phyloP scores from a whole-genome alignment of 805 yeast species.

The Starmerella sp. region DNA sequence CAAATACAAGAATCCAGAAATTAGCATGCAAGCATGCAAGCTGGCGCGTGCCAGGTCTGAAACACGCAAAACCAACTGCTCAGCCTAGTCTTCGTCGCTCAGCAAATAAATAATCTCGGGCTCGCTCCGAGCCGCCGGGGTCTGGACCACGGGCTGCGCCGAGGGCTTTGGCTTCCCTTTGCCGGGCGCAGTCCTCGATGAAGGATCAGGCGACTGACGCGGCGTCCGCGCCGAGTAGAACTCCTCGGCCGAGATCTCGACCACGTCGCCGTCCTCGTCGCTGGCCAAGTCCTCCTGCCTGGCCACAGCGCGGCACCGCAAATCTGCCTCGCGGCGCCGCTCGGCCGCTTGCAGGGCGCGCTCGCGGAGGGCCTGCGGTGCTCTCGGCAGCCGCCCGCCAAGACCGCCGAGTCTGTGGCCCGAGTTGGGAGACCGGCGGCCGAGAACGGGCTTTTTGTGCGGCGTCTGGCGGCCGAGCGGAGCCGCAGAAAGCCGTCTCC shows the following conservation, averaged over 20 bases:
- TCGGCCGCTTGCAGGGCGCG: conserved; percentile 53
- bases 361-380: conserved; percentile 31
- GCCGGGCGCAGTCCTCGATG: too few relatives aligned
- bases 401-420: conserved; percentile 32
- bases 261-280: conserved; percentile 1
- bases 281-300: background rate
- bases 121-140: background rate
- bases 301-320: conserved; percentile 15
- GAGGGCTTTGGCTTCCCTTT: too few relatives aligned
- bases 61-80: background rate
- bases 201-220: background rate
- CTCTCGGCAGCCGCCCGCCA: conserved; percentile 27
- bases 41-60: too few relatives aligned
- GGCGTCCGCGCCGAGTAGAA: background rate
- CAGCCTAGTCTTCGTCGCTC: background rate
- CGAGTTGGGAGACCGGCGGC: conserved; percentile 8
- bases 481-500: conserved; percentile 32
- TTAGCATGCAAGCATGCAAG: background rate
- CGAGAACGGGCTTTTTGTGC: background rate
- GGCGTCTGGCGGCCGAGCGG: background rate
- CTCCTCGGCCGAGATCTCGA: conserved; percentile 5
- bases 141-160: background rate
- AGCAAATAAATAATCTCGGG: background rate
- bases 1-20: background rate
- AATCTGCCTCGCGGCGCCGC: conserved; percentile 33